Evolutionary conservation across 306 rosid genomes (phyloP).

Genomic region (Lagenaria siceraria): DNA sequence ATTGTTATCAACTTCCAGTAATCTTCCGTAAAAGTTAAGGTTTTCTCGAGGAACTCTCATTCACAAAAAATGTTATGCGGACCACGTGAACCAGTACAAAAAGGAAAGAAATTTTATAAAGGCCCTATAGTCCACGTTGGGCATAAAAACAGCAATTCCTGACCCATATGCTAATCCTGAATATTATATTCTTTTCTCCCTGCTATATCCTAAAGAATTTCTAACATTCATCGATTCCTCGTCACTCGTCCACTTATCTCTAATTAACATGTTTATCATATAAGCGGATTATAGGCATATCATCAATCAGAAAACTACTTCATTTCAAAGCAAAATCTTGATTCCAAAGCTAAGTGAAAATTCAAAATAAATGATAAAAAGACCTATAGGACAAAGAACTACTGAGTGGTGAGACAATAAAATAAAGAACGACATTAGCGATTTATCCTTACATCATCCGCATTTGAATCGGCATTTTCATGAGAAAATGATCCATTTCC

Average conservation of each 20-base stretch:
- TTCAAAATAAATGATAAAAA: not conserved
- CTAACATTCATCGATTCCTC: not conserved
- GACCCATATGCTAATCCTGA: not conserved
- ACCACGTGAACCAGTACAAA: not conserved
- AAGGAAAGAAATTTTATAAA: not conserved
- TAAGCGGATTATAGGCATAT: not conserved
- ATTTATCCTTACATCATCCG: conserved; percentile 62
- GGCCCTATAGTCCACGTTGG: not conserved
- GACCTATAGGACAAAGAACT: not conserved
- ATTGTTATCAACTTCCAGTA: not conserved
- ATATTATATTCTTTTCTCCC: not conserved
- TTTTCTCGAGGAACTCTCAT: not conserved
- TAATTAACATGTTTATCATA: not conserved
- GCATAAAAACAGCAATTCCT: not conserved
- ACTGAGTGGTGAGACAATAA: not conserved
- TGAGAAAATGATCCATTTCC: conserved; percentile 60
- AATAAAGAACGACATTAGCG: not conserved
- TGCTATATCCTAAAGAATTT: not conserved
- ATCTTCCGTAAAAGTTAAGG: not conserved
- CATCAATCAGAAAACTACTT: not conserved
- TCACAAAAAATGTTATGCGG: not conserved
- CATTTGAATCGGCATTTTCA: conserved; percentile 38
- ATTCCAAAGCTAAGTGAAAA: not conserved
- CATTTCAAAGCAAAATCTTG: not conserved
- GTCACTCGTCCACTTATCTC: not conserved